A percentile compares a stretch with the other conserved stretches of the same genome.
Evolutionary conservation across 495 filamentous ascomycete species (phyloP).

Genomic region (Hypoxylon lienhwacheense): DNA sequence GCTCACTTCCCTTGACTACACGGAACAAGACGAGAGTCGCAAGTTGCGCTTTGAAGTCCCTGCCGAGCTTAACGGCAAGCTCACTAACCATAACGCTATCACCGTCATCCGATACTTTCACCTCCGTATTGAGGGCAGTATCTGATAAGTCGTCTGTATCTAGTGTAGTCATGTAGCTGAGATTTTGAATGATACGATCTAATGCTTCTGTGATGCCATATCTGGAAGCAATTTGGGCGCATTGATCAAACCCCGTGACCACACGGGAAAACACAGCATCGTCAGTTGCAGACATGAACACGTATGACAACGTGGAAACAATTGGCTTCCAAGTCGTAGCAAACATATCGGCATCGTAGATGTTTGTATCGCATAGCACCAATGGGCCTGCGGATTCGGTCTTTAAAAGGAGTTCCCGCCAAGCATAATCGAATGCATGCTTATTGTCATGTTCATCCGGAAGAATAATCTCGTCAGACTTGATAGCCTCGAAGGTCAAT

Average conservation of each 20-base stretch:
- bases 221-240: slow-evolving; percentile 86
- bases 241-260: slow-evolving; percentile 93
- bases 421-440: slow-evolving; percentile 94
- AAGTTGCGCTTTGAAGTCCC: slow-evolving; percentile 89
- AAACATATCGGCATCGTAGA: slow-evolving; percentile 98
- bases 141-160: slow-evolving; percentile 72
- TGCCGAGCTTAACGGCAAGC: slow-evolving; percentile 92
- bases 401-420: slow-evolving; percentile 91
- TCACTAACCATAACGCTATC: slow-evolving; percentile 99
- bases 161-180: slow-evolving; percentile 87
- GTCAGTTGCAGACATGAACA: slow-evolving; percentile 98
- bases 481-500: slow-evolving; percentile 88
- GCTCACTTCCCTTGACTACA: slow-evolving; percentile 81
- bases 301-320: slow-evolving; percentile 91
- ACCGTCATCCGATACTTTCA: slow-evolving; percentile 85
- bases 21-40: slow-evolving; percentile 93
- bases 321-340: slow-evolving; percentile 93
- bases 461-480: slow-evolving; percentile 89
- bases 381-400: slow-evolving; percentile 73
- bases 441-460: slow-evolving; percentile 97
- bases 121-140: slow-evolving; percentile 91
- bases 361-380: slow-evolving; percentile 83
- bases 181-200: slow-evolving; percentile 85
- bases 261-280: slow-evolving; percentile 95
- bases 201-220: slow-evolving; percentile 83